Evolutionary conservation across 805 yeast species (phyloP).

Genomic region (Ogataea angusta): DNA sequence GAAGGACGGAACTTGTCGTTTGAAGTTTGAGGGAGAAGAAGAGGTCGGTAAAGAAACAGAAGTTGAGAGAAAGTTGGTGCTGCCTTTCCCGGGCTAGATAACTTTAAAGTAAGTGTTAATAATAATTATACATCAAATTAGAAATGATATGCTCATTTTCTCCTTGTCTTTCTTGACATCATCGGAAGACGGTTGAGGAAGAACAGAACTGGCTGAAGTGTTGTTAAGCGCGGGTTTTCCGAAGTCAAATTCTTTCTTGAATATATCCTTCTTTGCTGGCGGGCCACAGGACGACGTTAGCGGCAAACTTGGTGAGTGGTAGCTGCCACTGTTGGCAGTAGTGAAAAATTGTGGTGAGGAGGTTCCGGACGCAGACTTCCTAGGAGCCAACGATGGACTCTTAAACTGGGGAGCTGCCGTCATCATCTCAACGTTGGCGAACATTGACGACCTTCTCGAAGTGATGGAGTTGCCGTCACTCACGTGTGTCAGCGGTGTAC

Average conservation of each 20-base stretch:
- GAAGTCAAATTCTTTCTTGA: constrained; percentile 30
- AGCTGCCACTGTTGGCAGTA: constrained; percentile 12
- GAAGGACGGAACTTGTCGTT: constrained; percentile 71
- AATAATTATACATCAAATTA: constrained; percentile 12
- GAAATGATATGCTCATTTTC: constrained; percentile 27
- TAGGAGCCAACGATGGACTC: constrained; percentile 24
- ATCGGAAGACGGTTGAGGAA: constrained; percentile 1
- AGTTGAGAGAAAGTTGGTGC: constrained; percentile 78
- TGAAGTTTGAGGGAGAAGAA: constrained; percentile 94
- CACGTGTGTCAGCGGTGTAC: constrained; percentile 27
- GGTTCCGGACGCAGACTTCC: constrained; percentile 25
- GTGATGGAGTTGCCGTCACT: constrained; percentile 22
- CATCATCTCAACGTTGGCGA: constrained; percentile 13
- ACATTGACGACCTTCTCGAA: constrained; percentile 30
- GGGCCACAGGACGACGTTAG: constrained; percentile 2
- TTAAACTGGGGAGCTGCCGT: constrained; percentile 14
- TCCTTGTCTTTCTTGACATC: constrained; percentile 16
- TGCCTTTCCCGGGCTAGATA: constrained; percentile 55
- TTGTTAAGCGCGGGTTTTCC: constrained; percentile 7
- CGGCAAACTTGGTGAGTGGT: constrained; percentile 8
- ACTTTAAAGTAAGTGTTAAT: neutral
- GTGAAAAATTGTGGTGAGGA: constrained; percentile 23
- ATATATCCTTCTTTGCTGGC: constrained; percentile 18
- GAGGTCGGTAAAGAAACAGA: constrained; percentile 95
- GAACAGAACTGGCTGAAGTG: constrained; percentile 3